Evolutionary conservation across 2,329 filamentous ascomycete species (phyloP), one percentile per base, ranked within the genome.

Genomic region (Colletotrichum tanaceti): DNA sequence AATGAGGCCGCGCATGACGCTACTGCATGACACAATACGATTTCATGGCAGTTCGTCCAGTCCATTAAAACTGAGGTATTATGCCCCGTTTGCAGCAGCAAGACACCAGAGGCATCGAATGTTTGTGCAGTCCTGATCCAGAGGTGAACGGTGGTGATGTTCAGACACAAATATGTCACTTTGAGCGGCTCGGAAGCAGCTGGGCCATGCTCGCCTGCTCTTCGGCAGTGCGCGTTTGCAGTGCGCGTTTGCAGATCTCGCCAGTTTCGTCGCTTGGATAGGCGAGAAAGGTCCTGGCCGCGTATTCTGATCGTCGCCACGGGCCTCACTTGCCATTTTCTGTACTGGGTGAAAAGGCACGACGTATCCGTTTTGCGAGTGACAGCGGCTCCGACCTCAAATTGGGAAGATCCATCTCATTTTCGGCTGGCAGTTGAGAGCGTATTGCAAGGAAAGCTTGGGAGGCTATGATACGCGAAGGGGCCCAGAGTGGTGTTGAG

Each of bases 401-500:
- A 44, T 22, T 7, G 14, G 44, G 49, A n/a, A 35, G 18, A 14
- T 9, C 22, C 14, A 50, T 32, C 24, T 41, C 38, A 18, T 50
- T 20, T 47, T 10, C 13, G 39, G 28, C 13, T 24, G 41, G 18
- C 16, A 24, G 41, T 43, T 39, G 20, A 24, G 24, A 54, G 32
- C 53, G 14, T 3, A n/a, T 14, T 65, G 47, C 32, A 46, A 32
- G 11, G 22, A 16, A 28, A 43, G 53, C 44, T 49, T 55, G 47
- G 35, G 22, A 20, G 24, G 62, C 38, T 24, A 14, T 39, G 6
- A n/a, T 20, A 22, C 13, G 20, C 13, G 13, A 2, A 9, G 5
- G 22, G 54, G 47, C 60, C 72, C 55, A 64, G 66, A 69, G 66
- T 24, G 61, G 71, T 70, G 62, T 68, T 65, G 62, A 71, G 71